Evolutionary conservation across 805 yeast species (phyloP).

Genomic region (Candida nitratophila): DNA sequence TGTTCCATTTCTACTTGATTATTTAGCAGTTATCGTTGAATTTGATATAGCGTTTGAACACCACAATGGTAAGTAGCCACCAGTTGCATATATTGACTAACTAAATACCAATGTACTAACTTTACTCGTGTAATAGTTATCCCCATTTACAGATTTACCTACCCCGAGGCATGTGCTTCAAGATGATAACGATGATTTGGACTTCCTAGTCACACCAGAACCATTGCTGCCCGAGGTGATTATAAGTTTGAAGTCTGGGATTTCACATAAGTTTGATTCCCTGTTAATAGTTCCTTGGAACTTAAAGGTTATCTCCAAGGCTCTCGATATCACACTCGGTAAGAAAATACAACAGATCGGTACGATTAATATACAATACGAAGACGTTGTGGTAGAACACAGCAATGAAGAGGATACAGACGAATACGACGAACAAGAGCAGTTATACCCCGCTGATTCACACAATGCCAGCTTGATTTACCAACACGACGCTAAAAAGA

Average conservation of each 20-base stretch:
- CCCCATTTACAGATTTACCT: constrained; percentile 40
- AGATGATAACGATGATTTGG: constrained; percentile 24
- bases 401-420: constrained; percentile 10
- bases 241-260: constrained; percentile 7
- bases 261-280: constrained; percentile 11
- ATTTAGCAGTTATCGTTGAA: too few species aligned
- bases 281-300: constrained; percentile 26
- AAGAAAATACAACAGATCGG: not conserved
- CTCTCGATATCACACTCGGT: constrained; percentile 6
- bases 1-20: too few species aligned
- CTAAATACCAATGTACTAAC: too few species aligned
- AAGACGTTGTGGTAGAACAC: not conserved
- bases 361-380: not conserved
- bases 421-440: constrained; percentile 41
- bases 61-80: too few species aligned
- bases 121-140: too few species aligned
- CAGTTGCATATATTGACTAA: too few species aligned
- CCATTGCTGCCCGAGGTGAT: constrained; percentile 22
- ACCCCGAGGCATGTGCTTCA: constrained; percentile 41
- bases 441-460: constrained; percentile 31
- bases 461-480: constrained; percentile 4
- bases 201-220: constrained; percentile 9
- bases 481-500: constrained; percentile 15
- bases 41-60: too few species aligned
- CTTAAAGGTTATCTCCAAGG: constrained; percentile 16